A percentile compares a stretch with the other conserved stretches of the same genome.
Conservation (phyloP, 1,284 basidiomycete genomes). For the Stereum hirsutum region DNA sequence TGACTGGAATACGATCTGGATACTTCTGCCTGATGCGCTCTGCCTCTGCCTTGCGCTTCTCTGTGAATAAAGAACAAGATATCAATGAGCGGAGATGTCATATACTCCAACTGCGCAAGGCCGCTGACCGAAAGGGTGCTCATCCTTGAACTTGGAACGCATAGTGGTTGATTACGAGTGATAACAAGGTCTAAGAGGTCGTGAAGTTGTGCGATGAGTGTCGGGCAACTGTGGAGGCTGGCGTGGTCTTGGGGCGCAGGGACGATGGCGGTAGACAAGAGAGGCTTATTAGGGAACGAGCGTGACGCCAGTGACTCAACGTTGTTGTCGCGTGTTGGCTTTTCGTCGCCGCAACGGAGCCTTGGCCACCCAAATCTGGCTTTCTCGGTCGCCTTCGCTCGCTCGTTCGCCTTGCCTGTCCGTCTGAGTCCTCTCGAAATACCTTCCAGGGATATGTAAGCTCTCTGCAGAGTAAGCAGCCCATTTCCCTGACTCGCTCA, state of each 20-base stretch:
- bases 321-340: too few species aligned
- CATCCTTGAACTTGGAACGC: conserved; percentile 99
- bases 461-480: too few species aligned
- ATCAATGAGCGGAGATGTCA: conserved; percentile 8
- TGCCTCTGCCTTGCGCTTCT: conserved; percentile 97
- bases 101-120: conserved; percentile 8
- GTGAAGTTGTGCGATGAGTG: neutral
- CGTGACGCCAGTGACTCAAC: too few species aligned
- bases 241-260: neutral
- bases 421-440: too few species aligned
- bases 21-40: conserved; percentile 99
- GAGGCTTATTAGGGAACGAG: too few species aligned
- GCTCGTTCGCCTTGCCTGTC: too few species aligned
- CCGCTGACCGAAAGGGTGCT: conserved; percentile 91
- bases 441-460: too few species aligned
- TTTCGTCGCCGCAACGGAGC: too few species aligned
- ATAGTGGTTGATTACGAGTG: conserved; percentile 38
- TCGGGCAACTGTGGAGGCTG: neutral
- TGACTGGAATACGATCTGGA: conserved; percentile 93
- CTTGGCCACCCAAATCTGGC: too few species aligned
- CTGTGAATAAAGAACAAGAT: conserved; percentile 31
- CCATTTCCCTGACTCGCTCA: too few species aligned
- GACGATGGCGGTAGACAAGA: too few species aligned
- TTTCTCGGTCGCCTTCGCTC: too few species aligned
- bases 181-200: conserved; percentile 6